Evolutionary conservation across 2,329 filamentous ascomycete species (phyloP), one percentile per base, ranked within the genome.

Genomic region (Cladosporium sp.): DNA sequence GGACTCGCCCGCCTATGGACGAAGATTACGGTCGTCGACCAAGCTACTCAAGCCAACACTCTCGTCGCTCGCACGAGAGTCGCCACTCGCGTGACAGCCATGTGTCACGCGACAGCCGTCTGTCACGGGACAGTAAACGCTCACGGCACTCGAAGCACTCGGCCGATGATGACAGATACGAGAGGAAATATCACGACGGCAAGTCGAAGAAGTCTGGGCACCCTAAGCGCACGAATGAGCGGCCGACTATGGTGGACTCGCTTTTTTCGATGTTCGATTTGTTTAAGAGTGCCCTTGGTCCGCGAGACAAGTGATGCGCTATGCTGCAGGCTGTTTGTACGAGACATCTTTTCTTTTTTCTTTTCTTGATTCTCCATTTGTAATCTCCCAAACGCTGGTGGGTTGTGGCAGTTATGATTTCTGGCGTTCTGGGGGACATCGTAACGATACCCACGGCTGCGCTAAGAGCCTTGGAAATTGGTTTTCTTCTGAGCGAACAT

Each of bases 181-280:
- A 39, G 11, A 11, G 37, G 17, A 18, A 9, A 17, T 11, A 15
- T 39, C 37, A 20, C 15, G 11, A 13, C 8, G 15, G 19, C 19
- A 36, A 29, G 13, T 15, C 29, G 30, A 44, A 15, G 27, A 34
- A 44, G 6, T 15, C 13, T 7, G 24, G 17, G 11, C 44, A 48
- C 2, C 44, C 44, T 34, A 47, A 47, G 4, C 44, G 44, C 24
- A 47, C 44, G 36, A 47, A 47, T 12, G 44, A 41, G 36, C 32
- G 45, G 18, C 45, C 45, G 18, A 48, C 45, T 24, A 48, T 48
- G 45, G 45, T 37, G 17, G 45, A 48, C n/a, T 48, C 45, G 37
- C 24, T 48, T 7, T 18, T 32, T 17, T 40, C 45, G 18, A 41
- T 48, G 37, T 48, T 41, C 34, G 37, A 15, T 7, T 18, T 48